These are phyloP conservation scores for Agrostemma githago DNA, from an alignment of 148 eudicot species.

Conservation along the genomic window DNA sequence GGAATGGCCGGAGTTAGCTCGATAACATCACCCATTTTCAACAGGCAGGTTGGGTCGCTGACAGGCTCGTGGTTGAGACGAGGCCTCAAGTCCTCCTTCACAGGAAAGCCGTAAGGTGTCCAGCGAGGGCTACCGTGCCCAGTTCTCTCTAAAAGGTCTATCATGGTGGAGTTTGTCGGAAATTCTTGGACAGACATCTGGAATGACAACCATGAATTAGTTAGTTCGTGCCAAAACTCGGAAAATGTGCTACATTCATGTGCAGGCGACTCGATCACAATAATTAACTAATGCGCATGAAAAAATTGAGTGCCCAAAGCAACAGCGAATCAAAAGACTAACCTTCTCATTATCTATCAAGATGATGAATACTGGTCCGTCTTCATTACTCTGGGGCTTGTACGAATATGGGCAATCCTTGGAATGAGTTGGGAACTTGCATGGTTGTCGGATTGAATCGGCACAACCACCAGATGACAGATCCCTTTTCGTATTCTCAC, in stretches of 20 bases:
- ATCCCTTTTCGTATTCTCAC: slow-evolving; percentile 73
- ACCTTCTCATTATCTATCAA: slow-evolving; percentile 93
- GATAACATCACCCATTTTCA: slow-evolving; percentile 92
- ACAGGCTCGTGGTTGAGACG: slow-evolving; percentile 68
- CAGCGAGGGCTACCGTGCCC: slow-evolving; percentile 62
- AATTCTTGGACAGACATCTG: slow-evolving; percentile 98
- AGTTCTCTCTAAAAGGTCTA: slow-evolving; percentile 57
- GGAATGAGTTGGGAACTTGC: slow-evolving; percentile 80
- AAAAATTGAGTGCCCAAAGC: not conserved
- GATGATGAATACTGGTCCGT: slow-evolving; percentile 82
- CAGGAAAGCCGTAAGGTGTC: slow-evolving; percentile 54
- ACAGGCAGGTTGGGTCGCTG: slow-evolving; percentile 56
- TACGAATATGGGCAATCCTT: slow-evolving; percentile 70
- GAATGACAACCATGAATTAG: slow-evolving; percentile 14
- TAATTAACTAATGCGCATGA: not conserved
- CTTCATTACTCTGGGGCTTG: slow-evolving; percentile 49
- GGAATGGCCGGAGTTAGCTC: slow-evolving; percentile 82
- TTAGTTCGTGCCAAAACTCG: not conserved
- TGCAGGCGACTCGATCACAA: too few relatives aligned
- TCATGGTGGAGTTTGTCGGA: slow-evolving; percentile 56
- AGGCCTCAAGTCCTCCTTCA: slow-evolving; percentile 77
- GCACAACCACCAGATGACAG: slow-evolving; percentile 32
- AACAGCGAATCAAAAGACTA: slow-evolving; percentile 11
- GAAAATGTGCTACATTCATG: not conserved
- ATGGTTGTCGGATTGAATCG: slow-evolving; percentile 53